Conservation (phyloP, 1,284 basidiomycete species). For the Moniliophthora roreri region DNA sequence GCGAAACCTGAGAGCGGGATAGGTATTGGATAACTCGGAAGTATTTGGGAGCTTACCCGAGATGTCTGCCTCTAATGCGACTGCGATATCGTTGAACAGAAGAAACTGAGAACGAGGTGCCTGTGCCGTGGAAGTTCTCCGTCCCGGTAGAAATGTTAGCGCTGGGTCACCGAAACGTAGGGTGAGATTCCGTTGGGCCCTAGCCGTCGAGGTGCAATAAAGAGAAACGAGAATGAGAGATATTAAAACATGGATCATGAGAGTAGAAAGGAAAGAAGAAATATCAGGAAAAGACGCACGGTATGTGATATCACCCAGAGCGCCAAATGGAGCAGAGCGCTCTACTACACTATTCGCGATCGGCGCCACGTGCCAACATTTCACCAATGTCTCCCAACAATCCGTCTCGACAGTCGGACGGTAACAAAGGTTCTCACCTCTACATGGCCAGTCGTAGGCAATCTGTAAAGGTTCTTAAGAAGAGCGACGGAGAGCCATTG, state of each 20-base stretch:
- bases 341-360: too few species aligned
- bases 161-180: constrained; percentile 3
- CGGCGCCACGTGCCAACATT: too few species aligned
- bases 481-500: constrained; percentile 59
- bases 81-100: constrained; percentile 8
- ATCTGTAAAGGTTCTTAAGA: constrained; percentile 42
- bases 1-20: constrained; percentile 8
- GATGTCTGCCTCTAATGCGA: constrained; percentile 10
- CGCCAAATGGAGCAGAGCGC: too few species aligned
- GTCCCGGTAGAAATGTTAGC: constrained; percentile 16
- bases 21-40: background rate
- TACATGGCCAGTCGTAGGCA: constrained; percentile 9
- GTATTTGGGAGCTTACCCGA: constrained; percentile 9
- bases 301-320: too few species aligned
- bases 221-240: constrained; percentile 1
- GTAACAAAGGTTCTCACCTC: background rate
- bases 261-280: background rate
- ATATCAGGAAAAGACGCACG: too few species aligned
- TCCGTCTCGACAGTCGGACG: background rate
- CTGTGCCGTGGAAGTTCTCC: constrained; percentile 3
- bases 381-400: background rate
- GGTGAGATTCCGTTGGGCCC: constrained; percentile 7
- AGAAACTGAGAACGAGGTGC: constrained; percentile 7
- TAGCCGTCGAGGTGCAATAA: background rate
- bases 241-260: constrained; percentile 2